phyloP scores from a whole-genome alignment of 2,329 filamentous ascomycete species.

The Exophiala sideris region DNA sequence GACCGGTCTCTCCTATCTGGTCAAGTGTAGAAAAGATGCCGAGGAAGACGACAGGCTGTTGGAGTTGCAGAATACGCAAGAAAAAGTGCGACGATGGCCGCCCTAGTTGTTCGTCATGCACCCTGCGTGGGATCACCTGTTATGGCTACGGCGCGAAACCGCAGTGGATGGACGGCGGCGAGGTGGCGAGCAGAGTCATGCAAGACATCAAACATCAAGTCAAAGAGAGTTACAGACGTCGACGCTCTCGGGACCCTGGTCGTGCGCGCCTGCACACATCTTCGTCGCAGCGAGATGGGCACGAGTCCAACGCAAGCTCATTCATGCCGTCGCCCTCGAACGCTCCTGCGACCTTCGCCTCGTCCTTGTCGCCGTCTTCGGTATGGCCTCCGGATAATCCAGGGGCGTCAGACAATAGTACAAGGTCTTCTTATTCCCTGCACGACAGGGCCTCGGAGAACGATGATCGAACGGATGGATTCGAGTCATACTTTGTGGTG shows the following conservation, averaged over 20 bases:
- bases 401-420: not conserved
- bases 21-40: conserved; percentile 1
- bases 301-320: not conserved
- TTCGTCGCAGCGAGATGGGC: not conserved
- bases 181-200: not conserved
- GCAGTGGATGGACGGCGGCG: conserved; percentile 2
- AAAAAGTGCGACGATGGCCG: conserved; percentile 5
- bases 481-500: not conserved
- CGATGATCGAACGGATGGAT: not conserved
- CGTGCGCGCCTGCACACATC: not conserved
- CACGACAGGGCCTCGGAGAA: not conserved
- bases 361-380: not conserved
- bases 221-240: conserved; percentile 3
- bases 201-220: not conserved
- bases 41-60: conserved; percentile 5
- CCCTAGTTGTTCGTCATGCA: conserved; percentile 2
- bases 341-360: not conserved
- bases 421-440: not conserved
- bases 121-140: not conserved
- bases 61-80: conserved; percentile 5
- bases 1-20: not conserved
- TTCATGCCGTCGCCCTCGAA: not conserved
- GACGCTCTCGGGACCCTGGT: not conserved
- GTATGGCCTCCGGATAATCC: not conserved
- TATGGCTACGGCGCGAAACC: conserved; percentile 4